Evolutionary conservation across 805 yeast genomes (phyloP), one percentile per base, ranked within the genome.

Genomic region (Ogataea populi-albae): DNA sequence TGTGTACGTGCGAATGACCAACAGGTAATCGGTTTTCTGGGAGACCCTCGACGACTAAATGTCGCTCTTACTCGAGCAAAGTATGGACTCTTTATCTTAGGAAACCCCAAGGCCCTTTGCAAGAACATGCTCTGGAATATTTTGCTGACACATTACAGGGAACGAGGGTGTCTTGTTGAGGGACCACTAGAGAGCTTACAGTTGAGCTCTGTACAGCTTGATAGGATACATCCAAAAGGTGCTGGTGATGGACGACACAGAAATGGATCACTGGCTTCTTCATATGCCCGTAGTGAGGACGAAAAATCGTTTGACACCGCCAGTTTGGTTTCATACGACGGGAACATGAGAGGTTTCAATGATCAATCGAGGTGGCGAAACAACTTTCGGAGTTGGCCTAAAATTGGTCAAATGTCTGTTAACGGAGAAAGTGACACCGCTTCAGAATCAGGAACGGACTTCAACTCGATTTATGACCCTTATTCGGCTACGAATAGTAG

Each of bases 21-120:
- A 35, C 81, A 79, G 42, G 73, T 75, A 8, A 83, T 88, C 49
- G 96, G 96, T 5, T 87, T 88, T 61, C 69, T 87, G 56, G 75
- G 79, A 45, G 96, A 87, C 51, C 86, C 88, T 17, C 71, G 95
- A 55, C 81, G 96, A 64, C 59, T 87, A 55, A 87, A 87, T 57
- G 96, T 88, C 38, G 96, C 95, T 4, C 66, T 87, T 33, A 87
- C 96, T 2, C 77, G 96, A 61, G 95, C 96, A 17, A 81, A 75
- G 56, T 86, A 77, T 54, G 96, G 96, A 4, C 59, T 87, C 44
- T 70, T 85, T 12, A 72, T 89, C 16, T 65, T 89, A 34, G 97
- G 97, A 37, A 87, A 88, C 55, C 95, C 96, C 7, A 67, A 81
- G 43, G 76, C 93, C 1, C 68, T 89, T 46, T 71, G 85, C 28